Conservation (phyloP, 2,329 filamentous ascomycete genomes). For the Arthrocladium fulminans region DNA sequence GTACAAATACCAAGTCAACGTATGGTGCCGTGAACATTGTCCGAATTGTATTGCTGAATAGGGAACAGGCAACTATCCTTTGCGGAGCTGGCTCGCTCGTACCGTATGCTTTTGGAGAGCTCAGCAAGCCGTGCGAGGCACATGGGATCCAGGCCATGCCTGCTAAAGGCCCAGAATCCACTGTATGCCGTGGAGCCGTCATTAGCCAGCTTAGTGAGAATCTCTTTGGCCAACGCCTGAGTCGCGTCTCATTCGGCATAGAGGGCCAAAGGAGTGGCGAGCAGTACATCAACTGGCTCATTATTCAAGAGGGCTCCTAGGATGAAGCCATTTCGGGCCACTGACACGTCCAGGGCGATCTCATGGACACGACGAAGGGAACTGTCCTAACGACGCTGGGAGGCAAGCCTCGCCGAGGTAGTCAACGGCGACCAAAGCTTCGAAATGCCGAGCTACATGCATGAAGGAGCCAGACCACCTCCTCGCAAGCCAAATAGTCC, state of each 20-base stretch:
- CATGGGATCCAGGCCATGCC: background rate
- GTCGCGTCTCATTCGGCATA: conserved; percentile 1
- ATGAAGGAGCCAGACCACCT: background rate
- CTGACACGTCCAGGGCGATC: conserved; percentile 1
- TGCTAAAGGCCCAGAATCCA: background rate
- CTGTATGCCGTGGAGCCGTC: conserved; percentile 4
- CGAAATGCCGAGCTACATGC: background rate
- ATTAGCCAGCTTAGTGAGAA: conserved; percentile 2
- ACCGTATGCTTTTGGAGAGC: background rate
- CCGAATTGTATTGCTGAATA: too few species aligned
- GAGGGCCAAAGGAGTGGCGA: background rate
- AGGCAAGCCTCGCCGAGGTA: background rate
- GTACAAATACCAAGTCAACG: background rate
- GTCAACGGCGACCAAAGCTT: background rate
- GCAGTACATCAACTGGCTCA: conserved; percentile 1
- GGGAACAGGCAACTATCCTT: conserved; percentile 2
- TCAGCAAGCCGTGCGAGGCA: background rate
- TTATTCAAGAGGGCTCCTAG: background rate
- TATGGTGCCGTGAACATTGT: background rate
- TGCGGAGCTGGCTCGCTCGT: conserved; percentile 1
- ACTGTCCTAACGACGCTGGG: background rate
- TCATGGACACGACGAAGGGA: background rate
- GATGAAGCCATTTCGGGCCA: too few species aligned
- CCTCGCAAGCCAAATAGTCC: background rate
- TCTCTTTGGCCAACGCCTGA: background rate